A percentile compares a stretch with the other conserved stretches of the same genome.
Conservation (phyloP, 768 basidiomycete genomes). For the Holtermanniella nyarrowii region DNA sequence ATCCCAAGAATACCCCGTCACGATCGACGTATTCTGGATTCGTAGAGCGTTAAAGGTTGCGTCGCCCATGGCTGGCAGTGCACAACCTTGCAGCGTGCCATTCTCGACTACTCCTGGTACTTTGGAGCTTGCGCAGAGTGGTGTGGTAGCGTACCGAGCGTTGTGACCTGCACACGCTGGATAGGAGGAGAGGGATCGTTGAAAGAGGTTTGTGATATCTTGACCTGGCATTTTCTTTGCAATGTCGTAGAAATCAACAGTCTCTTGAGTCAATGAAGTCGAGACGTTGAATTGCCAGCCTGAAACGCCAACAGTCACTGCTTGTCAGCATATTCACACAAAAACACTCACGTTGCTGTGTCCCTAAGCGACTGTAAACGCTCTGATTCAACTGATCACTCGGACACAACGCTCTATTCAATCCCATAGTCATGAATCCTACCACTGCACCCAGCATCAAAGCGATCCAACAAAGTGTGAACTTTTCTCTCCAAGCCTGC, state of each 20-base stretch:
- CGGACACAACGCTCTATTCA: constrained; percentile 86
- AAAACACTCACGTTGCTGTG: constrained; percentile 20
- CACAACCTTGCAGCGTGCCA: constrained; percentile 50
- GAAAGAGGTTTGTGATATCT: constrained; percentile 82
- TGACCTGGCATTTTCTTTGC: constrained; percentile 55
- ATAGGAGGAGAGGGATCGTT: constrained; percentile 58
- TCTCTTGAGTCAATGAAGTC: constrained; percentile 46
- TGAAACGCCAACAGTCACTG: constrained; percentile 62
- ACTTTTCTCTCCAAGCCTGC: constrained; percentile 97
- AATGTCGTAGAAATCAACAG: constrained; percentile 54
- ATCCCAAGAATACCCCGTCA: constrained; percentile 83
- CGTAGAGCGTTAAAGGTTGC: constrained; percentile 54
- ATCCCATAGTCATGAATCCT: constrained; percentile 88
- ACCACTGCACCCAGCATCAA: constrained; percentile 62
- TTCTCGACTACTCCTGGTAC: constrained; percentile 29
- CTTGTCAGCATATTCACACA: neutral
- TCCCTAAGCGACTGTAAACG: constrained; percentile 22
- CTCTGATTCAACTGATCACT: constrained; percentile 34
- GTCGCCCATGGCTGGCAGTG: constrained; percentile 53
- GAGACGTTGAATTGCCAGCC: constrained; percentile 71
- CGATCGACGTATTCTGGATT: constrained; percentile 55
- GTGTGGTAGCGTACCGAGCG: constrained; percentile 61
- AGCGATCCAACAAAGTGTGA: constrained; percentile 82
- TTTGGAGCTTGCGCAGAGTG: constrained; percentile 50
- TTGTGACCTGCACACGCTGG: constrained; percentile 53